These are phyloP conservation scores for Barnettozyma vustinii DNA, from an alignment of 805 yeast genomes.

Conservation along the genomic window DNA sequence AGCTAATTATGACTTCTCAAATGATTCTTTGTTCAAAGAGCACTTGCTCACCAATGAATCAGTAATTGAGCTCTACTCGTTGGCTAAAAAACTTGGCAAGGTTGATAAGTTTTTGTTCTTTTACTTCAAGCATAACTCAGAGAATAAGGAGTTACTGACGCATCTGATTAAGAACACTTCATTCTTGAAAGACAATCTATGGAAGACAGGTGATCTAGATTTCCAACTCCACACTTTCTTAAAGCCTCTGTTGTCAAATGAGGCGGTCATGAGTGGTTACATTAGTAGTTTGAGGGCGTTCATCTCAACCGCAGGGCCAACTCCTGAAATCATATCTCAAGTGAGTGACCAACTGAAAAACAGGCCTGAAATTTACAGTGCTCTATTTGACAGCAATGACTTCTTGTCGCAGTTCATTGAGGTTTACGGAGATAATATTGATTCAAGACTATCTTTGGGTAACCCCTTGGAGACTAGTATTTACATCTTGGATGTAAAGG, in stretches of 20 bases:
- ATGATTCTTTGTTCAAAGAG: constrained; percentile 24
- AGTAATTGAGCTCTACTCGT: constrained; percentile 29
- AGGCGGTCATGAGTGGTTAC: constrained; percentile 8
- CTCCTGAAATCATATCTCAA: constrained; percentile 2
- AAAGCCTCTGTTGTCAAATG: constrained; percentile 3
- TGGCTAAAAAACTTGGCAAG: constrained; percentile 19
- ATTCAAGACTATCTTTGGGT: constrained; percentile 38
- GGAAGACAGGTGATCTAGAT: constrained; percentile 5
- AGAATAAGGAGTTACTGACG: constrained; percentile 10
- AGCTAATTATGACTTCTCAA: constrained; percentile 23
- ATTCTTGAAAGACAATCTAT: constrained; percentile 11
- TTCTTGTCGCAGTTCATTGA: constrained; percentile 21
- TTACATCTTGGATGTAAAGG: constrained; percentile 21
- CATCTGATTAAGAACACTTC: constrained; percentile 11
- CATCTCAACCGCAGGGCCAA: constrained; percentile 2
- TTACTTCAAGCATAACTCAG: constrained; percentile 16
- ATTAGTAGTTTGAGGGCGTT: constrained; percentile 4
- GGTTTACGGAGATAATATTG: constrained; percentile 28
- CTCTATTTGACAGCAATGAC: not conserved
- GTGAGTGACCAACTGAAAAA: constrained; percentile 14
- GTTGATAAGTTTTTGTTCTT: constrained; percentile 19
- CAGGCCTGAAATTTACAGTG: constrained; percentile 6
- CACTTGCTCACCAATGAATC: constrained; percentile 32
- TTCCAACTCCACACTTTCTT: constrained; percentile 8
- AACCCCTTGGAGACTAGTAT: constrained; percentile 42